Percentiles rank a stretch among this genome's conserved stretches.
Evolutionary conservation across 1,139 yeast genomes (phyloP).

Genomic region (Spencermartinsiella ligniputridi): DNA sequence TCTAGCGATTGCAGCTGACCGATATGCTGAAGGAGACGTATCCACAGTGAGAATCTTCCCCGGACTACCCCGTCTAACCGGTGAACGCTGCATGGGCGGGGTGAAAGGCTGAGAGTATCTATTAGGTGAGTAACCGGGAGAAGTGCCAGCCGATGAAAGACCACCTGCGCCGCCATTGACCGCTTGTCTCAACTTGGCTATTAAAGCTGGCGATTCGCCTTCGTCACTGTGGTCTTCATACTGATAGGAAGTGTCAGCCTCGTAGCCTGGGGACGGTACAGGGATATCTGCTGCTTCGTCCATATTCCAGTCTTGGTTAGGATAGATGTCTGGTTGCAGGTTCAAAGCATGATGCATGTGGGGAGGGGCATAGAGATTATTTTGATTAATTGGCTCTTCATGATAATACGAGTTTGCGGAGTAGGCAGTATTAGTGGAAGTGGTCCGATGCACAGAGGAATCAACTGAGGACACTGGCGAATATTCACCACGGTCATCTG

Average conservation of each 20-base stretch:
- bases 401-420: slow-evolving; percentile 9
- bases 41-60: background rate
- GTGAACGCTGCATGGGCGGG: background rate
- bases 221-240: slow-evolving; percentile 9
- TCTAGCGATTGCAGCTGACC: background rate
- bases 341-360: background rate
- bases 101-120: background rate
- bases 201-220: slow-evolving; percentile 7
- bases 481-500: slow-evolving; percentile 1
- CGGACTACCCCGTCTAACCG: background rate
- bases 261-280: slow-evolving; percentile 10
- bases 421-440: slow-evolving; percentile 16
- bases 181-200: slow-evolving; percentile 2
- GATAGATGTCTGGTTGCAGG: slow-evolving; percentile 9
- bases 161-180: background rate
- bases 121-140: background rate
- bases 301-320: slow-evolving; percentile 8
- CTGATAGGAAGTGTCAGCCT: slow-evolving; percentile 1
- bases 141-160: background rate
- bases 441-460: slow-evolving; percentile 12
- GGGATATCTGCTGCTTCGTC: slow-evolving; percentile 15
- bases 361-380: slow-evolving; percentile 3
- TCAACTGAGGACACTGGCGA: slow-evolving; percentile 6
- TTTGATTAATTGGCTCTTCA: background rate
- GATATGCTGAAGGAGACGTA: background rate